phyloP scores from a whole-genome alignment of 129 eudicot species.

The Arctium lappa region DNA sequence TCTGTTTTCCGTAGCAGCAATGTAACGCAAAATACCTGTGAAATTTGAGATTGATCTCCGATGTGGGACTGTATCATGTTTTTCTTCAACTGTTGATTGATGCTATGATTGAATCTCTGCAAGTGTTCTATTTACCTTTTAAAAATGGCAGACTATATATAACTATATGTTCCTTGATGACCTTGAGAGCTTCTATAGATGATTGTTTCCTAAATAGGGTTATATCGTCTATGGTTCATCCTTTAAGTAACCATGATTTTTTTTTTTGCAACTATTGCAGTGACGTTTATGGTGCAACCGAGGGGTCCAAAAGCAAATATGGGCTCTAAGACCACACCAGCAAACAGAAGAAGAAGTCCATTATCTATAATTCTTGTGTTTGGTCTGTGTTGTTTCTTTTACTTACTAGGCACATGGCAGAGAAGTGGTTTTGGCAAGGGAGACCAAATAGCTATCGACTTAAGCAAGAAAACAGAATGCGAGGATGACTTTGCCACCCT shows the following conservation, averaged over 20 bases:
- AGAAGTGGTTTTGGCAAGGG: conserved; percentile 72
- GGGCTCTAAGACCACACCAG: background rate
- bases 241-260: background rate
- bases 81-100: no score
- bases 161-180: no score
- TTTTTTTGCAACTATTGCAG: background rate
- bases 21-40: no score
- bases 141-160: no score
- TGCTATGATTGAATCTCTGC: no score
- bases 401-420: conserved; percentile 74
- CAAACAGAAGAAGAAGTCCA: conserved; percentile 8
- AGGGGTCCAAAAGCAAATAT: background rate
- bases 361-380: background rate
- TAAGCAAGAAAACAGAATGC: conserved; percentile 44
- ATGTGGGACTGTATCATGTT: no score
- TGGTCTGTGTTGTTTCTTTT: conserved; percentile 54
- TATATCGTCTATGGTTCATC: background rate
- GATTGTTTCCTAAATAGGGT: background rate
- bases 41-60: no score
- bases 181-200: no score
- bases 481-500: conserved; percentile 12
- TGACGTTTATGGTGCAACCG: background rate
- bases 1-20: background rate
- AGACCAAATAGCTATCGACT: conserved; percentile 41
- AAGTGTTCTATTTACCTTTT: no score